Conservation (phyloP, 768 basidiomycete genomes). For the Mycena sanguinolenta region DNA sequence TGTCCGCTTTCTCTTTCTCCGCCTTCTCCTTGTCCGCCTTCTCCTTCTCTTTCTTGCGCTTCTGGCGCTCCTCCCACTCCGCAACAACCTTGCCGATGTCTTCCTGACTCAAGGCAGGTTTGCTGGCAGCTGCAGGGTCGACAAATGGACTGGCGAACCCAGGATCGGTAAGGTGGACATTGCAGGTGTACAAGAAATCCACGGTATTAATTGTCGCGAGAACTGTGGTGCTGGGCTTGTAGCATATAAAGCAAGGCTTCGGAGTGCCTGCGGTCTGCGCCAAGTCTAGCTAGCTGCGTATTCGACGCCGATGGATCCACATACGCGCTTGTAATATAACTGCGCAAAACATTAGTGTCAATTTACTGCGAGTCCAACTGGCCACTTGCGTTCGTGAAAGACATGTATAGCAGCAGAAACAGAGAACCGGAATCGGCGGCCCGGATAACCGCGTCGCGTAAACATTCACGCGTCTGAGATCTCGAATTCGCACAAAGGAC, state of each 20-base stretch:
- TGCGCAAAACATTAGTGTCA: background rate
- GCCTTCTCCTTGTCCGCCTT: slow-evolving; percentile 61
- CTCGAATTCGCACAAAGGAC: slow-evolving; percentile 13
- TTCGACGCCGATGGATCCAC: slow-evolving; percentile 41
- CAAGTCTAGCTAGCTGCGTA: slow-evolving; percentile 16
- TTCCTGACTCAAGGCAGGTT: slow-evolving; percentile 66
- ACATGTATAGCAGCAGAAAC: slow-evolving; percentile 58
- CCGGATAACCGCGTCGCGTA: slow-evolving; percentile 23
- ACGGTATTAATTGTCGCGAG: slow-evolving; percentile 86
- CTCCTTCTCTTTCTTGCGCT: slow-evolving; percentile 66
- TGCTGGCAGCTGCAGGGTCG: slow-evolving; percentile 47
- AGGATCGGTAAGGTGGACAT: slow-evolving; percentile 81
- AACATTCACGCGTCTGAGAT: slow-evolving; percentile 11
- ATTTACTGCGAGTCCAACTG: too few species aligned
- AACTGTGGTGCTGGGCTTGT: slow-evolving; percentile 80
- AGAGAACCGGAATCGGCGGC: background rate
- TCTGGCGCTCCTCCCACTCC: slow-evolving; percentile 85
- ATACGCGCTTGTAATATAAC: slow-evolving; percentile 87
- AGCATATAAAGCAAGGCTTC: slow-evolving; percentile 84
- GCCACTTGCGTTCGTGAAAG: slow-evolving; percentile 73
- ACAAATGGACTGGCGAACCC: slow-evolving; percentile 75
- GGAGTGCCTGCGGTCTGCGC: slow-evolving; percentile 81
- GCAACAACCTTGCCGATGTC: slow-evolving; percentile 84
- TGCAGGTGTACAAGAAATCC: slow-evolving; percentile 91
- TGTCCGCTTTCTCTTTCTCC: slow-evolving; percentile 53